These are phyloP conservation scores for Rhypophila decipiens DNA, from an alignment of 495 filamentous ascomycete species.

Conservation along the genomic window DNA sequence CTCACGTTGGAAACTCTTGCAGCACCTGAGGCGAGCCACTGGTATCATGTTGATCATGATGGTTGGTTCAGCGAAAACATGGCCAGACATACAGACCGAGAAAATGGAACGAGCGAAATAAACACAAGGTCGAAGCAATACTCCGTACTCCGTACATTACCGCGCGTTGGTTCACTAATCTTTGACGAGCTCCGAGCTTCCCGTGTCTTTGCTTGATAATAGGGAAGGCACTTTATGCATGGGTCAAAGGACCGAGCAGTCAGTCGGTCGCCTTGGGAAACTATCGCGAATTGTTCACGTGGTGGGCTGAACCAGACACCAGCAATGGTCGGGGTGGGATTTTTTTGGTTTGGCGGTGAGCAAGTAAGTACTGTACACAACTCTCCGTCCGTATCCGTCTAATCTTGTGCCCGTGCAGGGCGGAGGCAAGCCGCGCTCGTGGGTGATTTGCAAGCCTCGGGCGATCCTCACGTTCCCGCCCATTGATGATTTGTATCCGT, in stretches of 20 bases:
- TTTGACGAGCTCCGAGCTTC: no score
- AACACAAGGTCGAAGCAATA: neutral
- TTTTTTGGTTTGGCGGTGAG: conserved; percentile 3
- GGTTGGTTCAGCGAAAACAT: no score
- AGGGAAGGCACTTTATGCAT: no score
- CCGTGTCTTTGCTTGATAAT: no score
- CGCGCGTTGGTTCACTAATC: no score
- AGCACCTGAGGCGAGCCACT: neutral
- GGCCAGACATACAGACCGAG: no score
- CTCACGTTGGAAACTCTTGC: neutral
- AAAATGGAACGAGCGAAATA: no score
- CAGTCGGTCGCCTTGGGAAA: neutral
- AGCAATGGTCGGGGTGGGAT: neutral
- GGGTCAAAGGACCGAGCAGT: neutral
- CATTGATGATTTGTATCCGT: no score
- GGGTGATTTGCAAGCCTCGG: neutral
- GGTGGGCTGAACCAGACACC: neutral
- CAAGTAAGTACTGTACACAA: neutral
- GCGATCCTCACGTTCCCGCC: neutral
- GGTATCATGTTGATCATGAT: neutral
- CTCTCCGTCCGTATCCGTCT: no score
- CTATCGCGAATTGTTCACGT: neutral
- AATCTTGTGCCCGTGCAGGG: no score
- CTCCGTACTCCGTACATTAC: neutral
- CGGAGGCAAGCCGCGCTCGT: no score